phyloP scores from a whole-genome alignment of 805 yeast species.

The Candida sonorensis region DNA sequence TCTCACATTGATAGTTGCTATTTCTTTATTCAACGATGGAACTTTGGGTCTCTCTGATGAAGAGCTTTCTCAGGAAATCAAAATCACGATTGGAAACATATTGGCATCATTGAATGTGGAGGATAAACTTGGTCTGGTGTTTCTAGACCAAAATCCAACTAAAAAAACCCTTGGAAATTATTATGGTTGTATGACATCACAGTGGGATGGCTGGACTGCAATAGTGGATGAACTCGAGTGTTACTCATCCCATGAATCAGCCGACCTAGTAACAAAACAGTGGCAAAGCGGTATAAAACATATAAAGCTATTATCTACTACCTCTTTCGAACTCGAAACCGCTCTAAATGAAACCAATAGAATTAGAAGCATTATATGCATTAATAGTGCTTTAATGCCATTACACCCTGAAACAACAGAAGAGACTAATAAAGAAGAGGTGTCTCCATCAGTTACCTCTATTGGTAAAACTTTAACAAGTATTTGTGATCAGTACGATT shows the following conservation, averaged over 20 bases:
- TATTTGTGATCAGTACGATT: constrained; percentile 12
- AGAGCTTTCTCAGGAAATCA: constrained; percentile 15
- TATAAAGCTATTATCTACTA: constrained; percentile 13
- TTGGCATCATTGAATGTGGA: constrained; percentile 10
- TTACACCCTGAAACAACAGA: too few species aligned
- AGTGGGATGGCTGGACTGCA: constrained; percentile 25
- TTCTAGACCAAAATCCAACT: constrained; percentile 15
- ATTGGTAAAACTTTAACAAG: constrained; percentile 7
- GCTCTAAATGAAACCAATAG: constrained; percentile 1
- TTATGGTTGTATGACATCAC: constrained; percentile 22
- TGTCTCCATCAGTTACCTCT: not conserved
- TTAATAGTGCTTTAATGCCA: constrained; percentile 16
- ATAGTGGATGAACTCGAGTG: constrained; percentile 17
- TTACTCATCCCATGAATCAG: constrained; percentile 8
- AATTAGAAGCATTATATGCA: constrained; percentile 16
- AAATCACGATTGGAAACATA: constrained; percentile 5
- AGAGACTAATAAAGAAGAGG: too few species aligned
- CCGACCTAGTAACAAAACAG: constrained; percentile 6
- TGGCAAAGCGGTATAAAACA: constrained; percentile 21
- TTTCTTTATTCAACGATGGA: constrained; percentile 18
- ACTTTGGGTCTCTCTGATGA: constrained; percentile 13
- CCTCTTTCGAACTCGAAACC: constrained; percentile 12
- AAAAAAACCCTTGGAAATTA: constrained; percentile 20
- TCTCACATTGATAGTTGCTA: constrained; percentile 17
- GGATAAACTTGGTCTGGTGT: constrained; percentile 25